These are phyloP conservation scores for Crithidia fasciculata DNA, from an alignment of 208 protist species.

Conservation along the genomic window DNA sequence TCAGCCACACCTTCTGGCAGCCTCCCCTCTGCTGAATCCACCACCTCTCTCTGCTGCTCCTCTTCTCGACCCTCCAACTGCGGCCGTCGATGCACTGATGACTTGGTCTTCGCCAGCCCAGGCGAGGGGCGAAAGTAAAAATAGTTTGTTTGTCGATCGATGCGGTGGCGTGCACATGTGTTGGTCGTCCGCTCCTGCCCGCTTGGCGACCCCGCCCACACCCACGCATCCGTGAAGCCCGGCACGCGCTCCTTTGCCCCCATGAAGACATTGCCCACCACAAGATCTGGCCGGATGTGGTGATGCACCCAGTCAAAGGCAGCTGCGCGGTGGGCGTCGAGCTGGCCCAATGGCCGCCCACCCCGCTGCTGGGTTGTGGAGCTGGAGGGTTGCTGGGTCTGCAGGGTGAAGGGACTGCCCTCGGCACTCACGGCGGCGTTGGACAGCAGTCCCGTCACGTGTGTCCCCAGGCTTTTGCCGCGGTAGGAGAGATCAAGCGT, in stretches of 20 bases:
- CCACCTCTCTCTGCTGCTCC: background rate
- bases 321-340: slow-evolving; percentile 69
- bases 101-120: background rate
- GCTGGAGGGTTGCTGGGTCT: slow-evolving; percentile 18
- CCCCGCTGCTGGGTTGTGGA: background rate
- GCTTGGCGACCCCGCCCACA: slow-evolving; percentile 59
- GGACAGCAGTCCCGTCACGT: slow-evolving; percentile 35
- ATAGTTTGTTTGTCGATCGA: slow-evolving; percentile 65
- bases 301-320: slow-evolving; percentile 66
- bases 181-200: slow-evolving; percentile 78
- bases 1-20: background rate
- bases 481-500: slow-evolving; percentile 82
- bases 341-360: slow-evolving; percentile 12
- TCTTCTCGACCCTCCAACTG: background rate
- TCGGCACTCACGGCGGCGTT: slow-evolving; percentile 59
- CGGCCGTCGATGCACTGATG: background rate
- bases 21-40: background rate
- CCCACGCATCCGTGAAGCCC: slow-evolving; percentile 75
- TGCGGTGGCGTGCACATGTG: slow-evolving; percentile 56
- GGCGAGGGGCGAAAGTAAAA: slow-evolving; percentile 71
- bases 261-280: slow-evolving; percentile 75
- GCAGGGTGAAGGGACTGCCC: slow-evolving; percentile 74
- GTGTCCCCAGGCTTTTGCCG: slow-evolving; percentile 72
- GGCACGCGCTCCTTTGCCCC: slow-evolving; percentile 46
- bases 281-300: slow-evolving; percentile 58